A percentile compares a stretch with the other conserved stretches of the same genome.
These are phyloP conservation scores for Heliocybe sulcata DNA, from an alignment of 1,284 basidiomycete genomes.

Conservation along the genomic window DNA sequence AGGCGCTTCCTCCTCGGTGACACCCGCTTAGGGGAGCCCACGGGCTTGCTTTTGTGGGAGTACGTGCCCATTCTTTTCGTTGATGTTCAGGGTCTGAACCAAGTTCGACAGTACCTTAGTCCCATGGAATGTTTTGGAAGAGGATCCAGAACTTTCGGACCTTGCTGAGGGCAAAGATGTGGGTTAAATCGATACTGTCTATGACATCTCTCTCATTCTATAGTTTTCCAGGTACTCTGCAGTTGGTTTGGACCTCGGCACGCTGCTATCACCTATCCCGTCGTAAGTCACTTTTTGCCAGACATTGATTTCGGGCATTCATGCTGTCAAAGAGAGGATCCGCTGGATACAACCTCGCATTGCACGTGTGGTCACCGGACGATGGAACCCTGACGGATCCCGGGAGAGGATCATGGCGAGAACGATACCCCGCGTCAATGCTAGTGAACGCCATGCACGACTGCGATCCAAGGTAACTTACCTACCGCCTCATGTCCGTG, in stretches of 20 bases:
- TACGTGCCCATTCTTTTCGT: not conserved
- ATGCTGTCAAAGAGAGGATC: not conserved
- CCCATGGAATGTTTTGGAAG: not conserved
- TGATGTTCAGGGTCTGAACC: not conserved
- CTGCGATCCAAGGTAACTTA: not conserved
- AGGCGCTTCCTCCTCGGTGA: conserved; percentile 15
- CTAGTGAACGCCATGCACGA: not conserved
- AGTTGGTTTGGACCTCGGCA: not conserved
- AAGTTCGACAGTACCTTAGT: not conserved
- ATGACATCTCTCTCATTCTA: no score
- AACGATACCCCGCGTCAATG: not conserved
- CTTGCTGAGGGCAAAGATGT: not conserved
- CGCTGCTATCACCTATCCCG: not conserved
- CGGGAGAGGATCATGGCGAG: not conserved
- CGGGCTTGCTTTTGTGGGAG: conserved; percentile 5
- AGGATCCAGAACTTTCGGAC: not conserved
- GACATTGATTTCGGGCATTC: not conserved
- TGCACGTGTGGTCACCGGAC: not conserved
- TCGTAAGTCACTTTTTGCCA: not conserved
- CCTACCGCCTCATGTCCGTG: not conserved
- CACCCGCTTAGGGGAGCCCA: conserved; percentile 4
- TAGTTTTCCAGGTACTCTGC: no score
- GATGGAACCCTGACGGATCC: not conserved
- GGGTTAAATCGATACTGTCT: no score
- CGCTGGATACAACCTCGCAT: not conserved